Conservation (phyloP, 352 stramenopile genomes). For the Aphanomyces cochlioides region DNA sequence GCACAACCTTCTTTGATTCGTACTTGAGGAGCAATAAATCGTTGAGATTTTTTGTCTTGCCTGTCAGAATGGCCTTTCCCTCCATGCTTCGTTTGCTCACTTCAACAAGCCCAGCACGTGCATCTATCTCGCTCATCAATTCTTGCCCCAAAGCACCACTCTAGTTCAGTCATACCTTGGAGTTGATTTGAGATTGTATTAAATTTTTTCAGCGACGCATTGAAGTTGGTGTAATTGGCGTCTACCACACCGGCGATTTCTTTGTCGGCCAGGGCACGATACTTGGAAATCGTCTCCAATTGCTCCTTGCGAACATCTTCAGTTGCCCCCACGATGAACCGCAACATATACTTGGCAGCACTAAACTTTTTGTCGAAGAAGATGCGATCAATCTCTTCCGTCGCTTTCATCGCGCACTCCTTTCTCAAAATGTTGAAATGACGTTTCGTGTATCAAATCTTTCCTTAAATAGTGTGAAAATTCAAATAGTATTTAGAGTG, state of each 20-base stretch:
- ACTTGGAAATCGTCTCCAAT: constrained; percentile 53
- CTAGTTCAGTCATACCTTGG: constrained; percentile 42
- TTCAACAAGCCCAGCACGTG: constrained; percentile 61
- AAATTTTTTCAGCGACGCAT: constrained; percentile 78
- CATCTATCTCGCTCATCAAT: constrained; percentile 40
- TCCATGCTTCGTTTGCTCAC: constrained; percentile 63
- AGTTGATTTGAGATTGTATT: constrained; percentile 71
- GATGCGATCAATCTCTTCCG: constrained; percentile 49
- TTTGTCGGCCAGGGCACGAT: constrained; percentile 59
- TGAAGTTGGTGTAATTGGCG: constrained; percentile 81
- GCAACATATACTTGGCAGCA: constrained; percentile 72
- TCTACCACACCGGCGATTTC: constrained; percentile 82
- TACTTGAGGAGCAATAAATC: constrained; percentile 79
- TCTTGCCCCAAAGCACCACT: not conserved
- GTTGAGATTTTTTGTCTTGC: constrained; percentile 79
- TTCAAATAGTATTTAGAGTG: not conserved
- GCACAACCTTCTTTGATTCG: constrained; percentile 77
- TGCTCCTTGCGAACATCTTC: constrained; percentile 69
- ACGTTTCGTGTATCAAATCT: not conserved
- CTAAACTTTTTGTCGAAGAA: constrained; percentile 87
- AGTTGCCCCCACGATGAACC: constrained; percentile 60
- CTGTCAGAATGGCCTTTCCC: constrained; percentile 74
- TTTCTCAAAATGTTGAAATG: not conserved
- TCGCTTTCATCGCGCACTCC: constrained; percentile 15
- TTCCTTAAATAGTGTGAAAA: not conserved